Conservation (phyloP, 441 rosid species). For the Populus hybrid region DNA sequence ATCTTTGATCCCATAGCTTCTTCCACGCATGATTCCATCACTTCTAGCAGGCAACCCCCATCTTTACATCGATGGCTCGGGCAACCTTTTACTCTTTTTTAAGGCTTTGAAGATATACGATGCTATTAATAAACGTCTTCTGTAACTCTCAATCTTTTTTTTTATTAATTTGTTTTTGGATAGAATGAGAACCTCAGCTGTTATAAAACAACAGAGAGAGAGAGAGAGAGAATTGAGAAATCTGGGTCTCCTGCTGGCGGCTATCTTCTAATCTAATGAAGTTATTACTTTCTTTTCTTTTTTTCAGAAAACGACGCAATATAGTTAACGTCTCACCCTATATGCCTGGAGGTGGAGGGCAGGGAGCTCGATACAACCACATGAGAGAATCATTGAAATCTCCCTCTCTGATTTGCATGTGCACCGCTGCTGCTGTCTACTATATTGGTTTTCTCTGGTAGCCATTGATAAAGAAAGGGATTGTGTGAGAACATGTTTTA, state of each 20-base stretch:
- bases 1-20: background rate
- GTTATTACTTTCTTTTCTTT: background rate
- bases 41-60: background rate
- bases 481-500: constrained; percentile 2
- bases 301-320: background rate
- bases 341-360: background rate
- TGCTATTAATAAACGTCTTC: background rate
- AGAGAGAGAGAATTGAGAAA: background rate
- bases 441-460: background rate
- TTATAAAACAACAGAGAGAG: background rate
- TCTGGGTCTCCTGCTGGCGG: background rate
- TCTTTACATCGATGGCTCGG: background rate
- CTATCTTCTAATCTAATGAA: background rate
- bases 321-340: background rate
- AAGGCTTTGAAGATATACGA: background rate
- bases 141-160: background rate
- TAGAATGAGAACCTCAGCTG: background rate
- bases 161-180: background rate
- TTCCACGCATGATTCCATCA: background rate
- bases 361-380: background rate
- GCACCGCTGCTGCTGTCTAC: background rate
- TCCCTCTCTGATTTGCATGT: constrained; percentile 5
- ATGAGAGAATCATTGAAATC: background rate
- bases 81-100: background rate
- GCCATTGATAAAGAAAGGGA: constrained; percentile 17